Evolutionary conservation across 106 monocot genomes (phyloP).

Genomic region (Hemerocallis citrina): DNA sequence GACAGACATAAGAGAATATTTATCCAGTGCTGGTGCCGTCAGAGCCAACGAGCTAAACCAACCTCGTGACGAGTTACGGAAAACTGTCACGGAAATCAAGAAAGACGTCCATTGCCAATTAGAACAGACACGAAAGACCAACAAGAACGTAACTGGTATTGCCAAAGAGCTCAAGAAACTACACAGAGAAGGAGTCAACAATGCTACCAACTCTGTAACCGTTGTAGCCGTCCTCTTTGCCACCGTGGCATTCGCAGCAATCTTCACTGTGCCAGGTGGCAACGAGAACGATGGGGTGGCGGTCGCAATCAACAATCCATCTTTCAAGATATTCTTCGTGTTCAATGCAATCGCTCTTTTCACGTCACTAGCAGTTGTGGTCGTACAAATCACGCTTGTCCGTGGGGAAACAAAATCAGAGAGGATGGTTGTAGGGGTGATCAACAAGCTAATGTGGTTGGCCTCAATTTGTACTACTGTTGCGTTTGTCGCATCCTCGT

Average conservation of each 20-base stretch:
- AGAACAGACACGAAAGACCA: conserved; percentile 26
- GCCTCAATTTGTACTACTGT: conserved; percentile 24
- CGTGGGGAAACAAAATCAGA: conserved; percentile 28
- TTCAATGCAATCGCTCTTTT: conserved; percentile 25
- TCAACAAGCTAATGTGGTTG: conserved; percentile 34
- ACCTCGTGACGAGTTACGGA: conserved; percentile 43
- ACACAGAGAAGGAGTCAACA: conserved; percentile 25
- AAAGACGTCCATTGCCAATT: conserved; percentile 39
- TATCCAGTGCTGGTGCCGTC: conserved; percentile 27
- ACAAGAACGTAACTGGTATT: conserved; percentile 26
- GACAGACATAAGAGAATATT: conserved; percentile 20
- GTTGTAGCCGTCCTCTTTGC: conserved; percentile 26
- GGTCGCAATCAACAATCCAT: conserved; percentile 2
- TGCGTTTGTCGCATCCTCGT: conserved; percentile 19
- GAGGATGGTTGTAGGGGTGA: conserved; percentile 25
- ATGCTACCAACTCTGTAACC: conserved; percentile 27
- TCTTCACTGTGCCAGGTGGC: conserved; percentile 28
- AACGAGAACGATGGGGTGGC: conserved; percentile 12
- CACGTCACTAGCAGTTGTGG: conserved; percentile 27
- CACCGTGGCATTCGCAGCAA: conserved; percentile 26
- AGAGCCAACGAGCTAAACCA: conserved; percentile 46
- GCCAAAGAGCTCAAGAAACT: conserved; percentile 28
- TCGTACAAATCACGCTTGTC: conserved; percentile 27
- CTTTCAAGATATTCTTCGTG: conserved; percentile 28
- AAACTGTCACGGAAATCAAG: conserved; percentile 49